Base-by-base conservation (phyloP, 2,329 filamentous ascomycete species). In the Fusarium acutatum region DNA sequence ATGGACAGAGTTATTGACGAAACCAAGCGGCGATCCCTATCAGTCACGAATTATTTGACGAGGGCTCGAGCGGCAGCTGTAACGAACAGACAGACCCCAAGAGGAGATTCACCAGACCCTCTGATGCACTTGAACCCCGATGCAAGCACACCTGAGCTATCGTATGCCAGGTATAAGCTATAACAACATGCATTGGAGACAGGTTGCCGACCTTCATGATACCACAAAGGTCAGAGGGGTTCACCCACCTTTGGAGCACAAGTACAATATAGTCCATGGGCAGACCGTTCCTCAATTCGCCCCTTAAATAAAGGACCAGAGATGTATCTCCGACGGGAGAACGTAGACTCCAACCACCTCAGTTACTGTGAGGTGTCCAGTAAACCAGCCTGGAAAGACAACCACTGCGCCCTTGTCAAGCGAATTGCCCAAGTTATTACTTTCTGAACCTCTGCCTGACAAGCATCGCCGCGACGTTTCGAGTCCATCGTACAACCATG, bases 81-180 rank as follows among this genome's bases (percentile, higher is more conserved):
- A n/a, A 14, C 12, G 22, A 41, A n/a, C 22, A n/a, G 38, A 41
- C 38, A 37, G 35, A 37, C 17, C 35, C 18, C 17, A 37, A 35
- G 34, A 18, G 34, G 34, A 35, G 8, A 35, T 35, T 17, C 34
- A 35, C 34, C 15, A 6, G 34, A 35, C 34, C 34, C 15, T 35
- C 34, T 35, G 15, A 15, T 9, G 34, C 15, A 35, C 34, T 35
- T n/a, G 0, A 40, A 9, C 7, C 38, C 41, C 0, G 15, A 24
- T 5, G 1, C n/a, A 1, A 18, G n/a, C 0, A 7, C 41, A 4
- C 41, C n/a, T 1, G n/a, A 26, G 15, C 41, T 12, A 10, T 26
- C 15, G 0, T 10, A 43, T 5, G n/a, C n/a, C 0, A 17, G n/a
- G 4, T 8, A 12, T 0, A 7, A 43, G 7, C 17, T 43, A 0